Percentiles rank a stretch among this genome's conserved stretches.
These are phyloP conservation scores for Jacaranda mimosifolia DNA, from an alignment of 257 asterid species.

Conservation along the genomic window DNA sequence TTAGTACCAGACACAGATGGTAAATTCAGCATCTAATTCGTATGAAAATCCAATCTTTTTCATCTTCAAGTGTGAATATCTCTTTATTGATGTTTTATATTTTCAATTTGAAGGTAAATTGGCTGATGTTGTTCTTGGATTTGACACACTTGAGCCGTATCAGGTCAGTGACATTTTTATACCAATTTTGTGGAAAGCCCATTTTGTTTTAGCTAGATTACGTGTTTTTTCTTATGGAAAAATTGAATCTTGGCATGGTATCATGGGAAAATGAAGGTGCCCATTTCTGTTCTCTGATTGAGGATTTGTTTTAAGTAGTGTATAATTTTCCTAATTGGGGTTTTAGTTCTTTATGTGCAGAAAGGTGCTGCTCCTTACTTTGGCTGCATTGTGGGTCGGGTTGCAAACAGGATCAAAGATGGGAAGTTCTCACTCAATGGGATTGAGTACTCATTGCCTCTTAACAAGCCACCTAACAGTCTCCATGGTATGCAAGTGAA, in stretches of 20 bases:
- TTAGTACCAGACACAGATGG: slow-evolving; percentile 86
- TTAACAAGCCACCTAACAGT: slow-evolving; percentile 93
- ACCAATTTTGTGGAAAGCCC: not conserved
- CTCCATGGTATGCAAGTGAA: slow-evolving; percentile 73
- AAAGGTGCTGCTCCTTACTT: slow-evolving; percentile 91
- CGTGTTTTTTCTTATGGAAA: slow-evolving; percentile 19
- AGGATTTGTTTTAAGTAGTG: not conserved
- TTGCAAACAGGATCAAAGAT: slow-evolving; percentile 93
- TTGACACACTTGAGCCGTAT: slow-evolving; percentile 90
- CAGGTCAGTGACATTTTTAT: slow-evolving; percentile 53
- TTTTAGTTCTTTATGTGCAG: slow-evolving; percentile 47
- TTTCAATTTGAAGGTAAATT: slow-evolving; percentile 65
- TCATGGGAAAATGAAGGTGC: slow-evolving; percentile 5
- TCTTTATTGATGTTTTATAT: slow-evolving; percentile 11
- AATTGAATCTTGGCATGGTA: slow-evolving; percentile 17
- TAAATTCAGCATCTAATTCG: slow-evolving; percentile 37
- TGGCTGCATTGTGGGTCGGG: slow-evolving; percentile 99
- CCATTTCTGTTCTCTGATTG: slow-evolving; percentile 22
- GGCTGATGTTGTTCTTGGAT: slow-evolving; percentile 97
- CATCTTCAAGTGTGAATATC: not conserved
- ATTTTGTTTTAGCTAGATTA: not conserved
- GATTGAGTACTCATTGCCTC: slow-evolving; percentile 67
- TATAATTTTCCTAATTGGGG: not conserved
- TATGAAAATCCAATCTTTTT: slow-evolving; percentile 10
- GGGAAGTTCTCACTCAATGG: slow-evolving; percentile 88